Base-by-base conservation (phyloP, 148 eudicot genomes). In the Rheum nobile region DNA sequence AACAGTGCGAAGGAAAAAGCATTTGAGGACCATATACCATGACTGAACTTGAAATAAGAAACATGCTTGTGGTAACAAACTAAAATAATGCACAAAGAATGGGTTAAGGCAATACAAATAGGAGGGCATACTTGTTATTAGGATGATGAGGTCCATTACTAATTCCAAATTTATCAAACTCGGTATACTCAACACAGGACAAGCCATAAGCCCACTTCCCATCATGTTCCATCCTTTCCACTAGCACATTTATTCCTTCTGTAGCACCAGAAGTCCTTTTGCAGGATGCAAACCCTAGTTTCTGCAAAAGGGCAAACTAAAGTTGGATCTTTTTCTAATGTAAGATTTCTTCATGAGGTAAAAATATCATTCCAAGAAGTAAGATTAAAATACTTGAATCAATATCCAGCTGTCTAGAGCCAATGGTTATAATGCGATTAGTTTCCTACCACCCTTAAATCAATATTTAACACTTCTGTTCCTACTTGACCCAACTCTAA, bases 211-310 rank as follows among this genome's bases (percentile, higher is more conserved):
- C 81, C 97, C 97, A 95, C 71, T 80, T 85, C 76, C 96, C 97
- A 77, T 84, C 87, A 72, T 63, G 78, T 79, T 85, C 87, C 80
- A 87, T 90, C 80, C 86, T 95, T 85, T 95, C 97, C 63, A 91
- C 72, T 28, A 95, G 77, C 79, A 90, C 96, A 81, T 95, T 91
- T 39, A 95, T 86, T 86, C 98, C 97, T 87, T 95, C 97, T 38
- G 98, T 95, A 73, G 98, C 98, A 69, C 89, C 93, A 65, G 82
- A 57, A 75, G 68, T 90, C 77, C 93, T 83, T 81, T 83, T 78
- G 78, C 98, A 95, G 13, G 98, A 95, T 63, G 98, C 98, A 79
- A 95, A 95, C n/a, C 98, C 98, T 77, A 95, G 78, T 85, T 91
- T 95, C 98, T 95, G 91, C 75, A 80, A 75, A 71, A 70, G 42